Base-by-base conservation (phyloP, 345 rosid genomes). In the Cardamine chenopodiifolia region DNA sequence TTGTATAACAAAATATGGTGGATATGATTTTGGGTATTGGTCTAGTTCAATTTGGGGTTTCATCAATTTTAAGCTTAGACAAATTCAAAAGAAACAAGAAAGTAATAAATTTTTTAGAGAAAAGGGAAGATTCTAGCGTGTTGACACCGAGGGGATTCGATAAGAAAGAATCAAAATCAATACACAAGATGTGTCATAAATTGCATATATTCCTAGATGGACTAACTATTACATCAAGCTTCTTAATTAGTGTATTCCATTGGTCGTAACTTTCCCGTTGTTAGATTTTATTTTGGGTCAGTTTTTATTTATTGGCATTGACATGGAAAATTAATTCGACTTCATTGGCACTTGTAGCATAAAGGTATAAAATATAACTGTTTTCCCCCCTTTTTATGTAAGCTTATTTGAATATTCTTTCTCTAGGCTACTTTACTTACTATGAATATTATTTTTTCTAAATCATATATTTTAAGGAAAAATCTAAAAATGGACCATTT, bases 111-210 rank as follows among this genome's bases (percentile, higher is more conserved):
- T 39, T 19, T 19, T 47, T 20, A 19, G 18, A 53, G 45, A 65
- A 44, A 62, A 66, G 71, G 28, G 65, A 11, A 57, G 76, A 78
- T 78, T 77, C 76, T 72, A 48, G 75, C 82, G 72, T 84, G 74
- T 78, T 82, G 79, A 71, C 77, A 67, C 57, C 59, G 39, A 75
- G 72, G 75, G 66, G 61, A 55, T 76, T 75, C 19, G 84, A 85
- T 85, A 82, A 82, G 82, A 64, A 71, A 66, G 87, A 82, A 85
- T 85, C 85, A 23, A 63, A 74, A 79, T 82, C 82, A 72, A 64
- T 25, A 70, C 52, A 62, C 6, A 60, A 44, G 58, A 70, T 70
- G 75, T 76, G 75, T 76, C 60, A 45, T 52, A 62, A 54, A 54
- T 62, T 56, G 80, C 80, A 76, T 76, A 76, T 76, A 76, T 76